Conservation (phyloP, 441 rosid species). For the Bocquillonia castaneifolia region DNA sequence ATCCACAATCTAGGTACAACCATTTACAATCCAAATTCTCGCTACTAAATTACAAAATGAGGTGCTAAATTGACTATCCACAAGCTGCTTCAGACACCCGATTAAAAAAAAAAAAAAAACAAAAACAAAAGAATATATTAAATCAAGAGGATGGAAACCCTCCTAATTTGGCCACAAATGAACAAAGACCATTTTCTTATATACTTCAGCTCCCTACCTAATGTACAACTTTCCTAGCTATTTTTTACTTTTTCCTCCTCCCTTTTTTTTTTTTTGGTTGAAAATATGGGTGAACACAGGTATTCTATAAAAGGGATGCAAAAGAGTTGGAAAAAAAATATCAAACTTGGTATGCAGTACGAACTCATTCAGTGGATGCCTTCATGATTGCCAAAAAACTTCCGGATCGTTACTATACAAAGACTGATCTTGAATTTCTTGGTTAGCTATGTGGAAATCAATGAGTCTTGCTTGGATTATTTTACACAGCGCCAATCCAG, state of each 20-base stretch:
- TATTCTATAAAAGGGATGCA: neutral
- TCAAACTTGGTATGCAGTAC: slow-evolving; percentile 14
- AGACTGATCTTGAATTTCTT: slow-evolving; percentile 81
- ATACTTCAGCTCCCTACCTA: neutral
- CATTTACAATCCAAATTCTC: neutral
- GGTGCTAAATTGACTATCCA: no score
- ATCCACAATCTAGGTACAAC: neutral
- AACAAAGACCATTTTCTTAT: neutral
- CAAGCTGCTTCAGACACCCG: no score
- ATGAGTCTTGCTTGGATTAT: slow-evolving; percentile 65
- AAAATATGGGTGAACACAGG: neutral
- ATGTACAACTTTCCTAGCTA: neutral
- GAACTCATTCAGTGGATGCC: neutral
- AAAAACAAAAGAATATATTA: no score
- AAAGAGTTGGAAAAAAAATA: neutral
- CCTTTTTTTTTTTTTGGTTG: no score
- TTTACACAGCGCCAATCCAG: slow-evolving; percentile 64
- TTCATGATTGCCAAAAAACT: slow-evolving; percentile 78
- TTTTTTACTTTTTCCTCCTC: neutral
- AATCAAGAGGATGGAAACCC: no score
- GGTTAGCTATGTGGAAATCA: slow-evolving; percentile 76
- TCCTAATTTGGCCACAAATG: neutral
- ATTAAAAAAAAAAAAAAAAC: no score
- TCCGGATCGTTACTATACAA: slow-evolving; percentile 67
- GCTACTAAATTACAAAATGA: no score